Base-by-base conservation (phyloP, 345 rosid species). In the Eutrema japonicum region DNA sequence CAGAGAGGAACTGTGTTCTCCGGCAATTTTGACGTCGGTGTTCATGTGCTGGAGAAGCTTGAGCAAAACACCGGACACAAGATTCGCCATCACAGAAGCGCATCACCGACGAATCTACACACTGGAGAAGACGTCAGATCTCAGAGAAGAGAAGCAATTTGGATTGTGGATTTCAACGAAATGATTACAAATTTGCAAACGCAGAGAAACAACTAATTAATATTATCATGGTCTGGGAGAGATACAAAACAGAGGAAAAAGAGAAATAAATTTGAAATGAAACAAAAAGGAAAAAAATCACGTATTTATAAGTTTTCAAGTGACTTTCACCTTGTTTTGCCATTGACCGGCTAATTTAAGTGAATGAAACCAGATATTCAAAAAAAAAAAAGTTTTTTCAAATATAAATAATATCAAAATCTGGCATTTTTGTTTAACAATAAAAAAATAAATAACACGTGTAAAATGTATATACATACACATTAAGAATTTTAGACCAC, bases 1-100 rank as follows among this genome's bases (percentile, higher is more conserved):
- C n/a, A n/a, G n/a, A n/a, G 96, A 88, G 1, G 99, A 89, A 84
- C 96, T 83, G 77, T 95, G 91, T 84, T 95, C 99, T 35, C 97
- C 99, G 33, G 88, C 91, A 77, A 95, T 91, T 79, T 92, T 95
- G 71, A 95, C 89, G 83, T 92, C 94, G n/a, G 96, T 88, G 85
- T 90, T 86, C 96, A 95, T 95, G 72, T 92, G 99, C 46, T 92
- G 96, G 60, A 95, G 82, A 57, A 95, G 97, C 87, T 95, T 95
- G 75, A 95, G 88, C 7, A 95, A 87, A 18, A 95, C 96, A 10
- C 99, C 96, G 8, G 99, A 96, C 14, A 90, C 93, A 68, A 95
- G 96, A 85, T 83, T 92, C 75, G 97, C 96, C 96, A 95, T 92
- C 79, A 35, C 75, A 51, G 47, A 48, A 79, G 58, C 2, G 85